Evolutionary conservation across 176 grass and related monocot genomes (phyloP), one percentile per base, ranked within the genome.

Genomic region (Phoenix roebelenii): DNA sequence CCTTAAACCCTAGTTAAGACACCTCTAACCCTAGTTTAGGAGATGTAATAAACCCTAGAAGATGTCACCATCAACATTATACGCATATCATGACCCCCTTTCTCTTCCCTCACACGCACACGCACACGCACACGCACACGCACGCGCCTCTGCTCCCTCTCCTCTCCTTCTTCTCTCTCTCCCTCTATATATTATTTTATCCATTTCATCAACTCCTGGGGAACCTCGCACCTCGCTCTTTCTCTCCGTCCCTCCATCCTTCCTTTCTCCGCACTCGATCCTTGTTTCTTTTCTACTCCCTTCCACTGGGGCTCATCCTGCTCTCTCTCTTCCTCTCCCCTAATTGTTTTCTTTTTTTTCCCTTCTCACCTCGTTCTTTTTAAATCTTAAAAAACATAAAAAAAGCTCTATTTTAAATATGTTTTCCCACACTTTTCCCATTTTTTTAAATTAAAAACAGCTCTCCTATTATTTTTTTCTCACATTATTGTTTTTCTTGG

Each of bases 161-260:
- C 1, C 10, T 12, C 10, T 12, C 12, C 22, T 1, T 7, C 56
- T 5, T 16, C 20, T 67, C 64, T 67, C 5, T n/a, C 64, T 67
- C 25, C 14, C 32, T 49, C 17, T 67, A 6, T 16, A 1, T 32
- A 55, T 67, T 67, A 67, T 67, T 67, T 16, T 67, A 39, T 54
- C 5, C 17, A 55, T 67, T 55, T 67, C 65, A 54, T 67, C 65
- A 55, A 67, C 65, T 55, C 65, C 26, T 55, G 51, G 65, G 51
- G 7, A 67, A 28, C n/a, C 65, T n/a, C 19, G 16, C 22, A 4
- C 23, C 51, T 19, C 16, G 4, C 23, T 53, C 6, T 32, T 25
- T 55, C n/a, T 35, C n/a, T 39, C 14, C 22, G 51, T 35, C 25
- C 12, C 60, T 32, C 5, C 18, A 16, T 0, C 30, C 29, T 18